A percentile compares a stretch with the other conserved stretches of the same genome.
Conservation (phyloP, 2,329 filamentous ascomycete species). For the Juglanconis juglandina region DNA sequence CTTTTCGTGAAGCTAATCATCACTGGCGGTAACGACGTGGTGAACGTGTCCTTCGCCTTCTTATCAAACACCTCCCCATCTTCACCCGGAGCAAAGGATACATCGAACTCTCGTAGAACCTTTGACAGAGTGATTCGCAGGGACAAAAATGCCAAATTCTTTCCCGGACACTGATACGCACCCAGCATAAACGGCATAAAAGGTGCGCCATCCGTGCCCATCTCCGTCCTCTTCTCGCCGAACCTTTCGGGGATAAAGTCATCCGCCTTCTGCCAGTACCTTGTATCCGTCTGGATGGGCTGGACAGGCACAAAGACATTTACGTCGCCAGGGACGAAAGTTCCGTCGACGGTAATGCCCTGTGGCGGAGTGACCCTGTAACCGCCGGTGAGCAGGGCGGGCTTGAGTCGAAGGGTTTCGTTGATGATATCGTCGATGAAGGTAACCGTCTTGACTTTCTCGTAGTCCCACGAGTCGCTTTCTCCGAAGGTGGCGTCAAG, state of each 20-base stretch:
- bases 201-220: conserved; percentile 22
- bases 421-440: conserved; percentile 20
- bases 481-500: conserved; percentile 9
- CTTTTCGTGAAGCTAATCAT: conserved; percentile 18
- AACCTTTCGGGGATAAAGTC: conserved; percentile 26
- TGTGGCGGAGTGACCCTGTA: conserved; percentile 21
- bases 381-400: conserved; percentile 15
- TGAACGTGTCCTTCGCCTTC: conserved; percentile 20
- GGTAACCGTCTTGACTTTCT: conserved; percentile 1
- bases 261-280: conserved; percentile 18
- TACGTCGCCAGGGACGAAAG: conserved; percentile 23
- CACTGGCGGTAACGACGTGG: conserved; percentile 16
- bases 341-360: conserved; percentile 22
- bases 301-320: conserved; percentile 18
- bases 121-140: conserved; percentile 20
- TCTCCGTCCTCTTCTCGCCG: conserved; percentile 16
- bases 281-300: conserved; percentile 19
- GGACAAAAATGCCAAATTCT: conserved; percentile 21
- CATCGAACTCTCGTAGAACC: conserved; percentile 20
- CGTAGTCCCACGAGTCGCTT: conserved; percentile 8
- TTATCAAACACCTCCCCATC: conserved; percentile 21
- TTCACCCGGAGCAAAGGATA: conserved; percentile 24
- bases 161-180: conserved; percentile 23
- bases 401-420: conserved; percentile 19
- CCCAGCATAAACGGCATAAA: conserved; percentile 24